phyloP scores from a whole-genome alignment of 345 rosid genomes.

The Firmiana major region DNA sequence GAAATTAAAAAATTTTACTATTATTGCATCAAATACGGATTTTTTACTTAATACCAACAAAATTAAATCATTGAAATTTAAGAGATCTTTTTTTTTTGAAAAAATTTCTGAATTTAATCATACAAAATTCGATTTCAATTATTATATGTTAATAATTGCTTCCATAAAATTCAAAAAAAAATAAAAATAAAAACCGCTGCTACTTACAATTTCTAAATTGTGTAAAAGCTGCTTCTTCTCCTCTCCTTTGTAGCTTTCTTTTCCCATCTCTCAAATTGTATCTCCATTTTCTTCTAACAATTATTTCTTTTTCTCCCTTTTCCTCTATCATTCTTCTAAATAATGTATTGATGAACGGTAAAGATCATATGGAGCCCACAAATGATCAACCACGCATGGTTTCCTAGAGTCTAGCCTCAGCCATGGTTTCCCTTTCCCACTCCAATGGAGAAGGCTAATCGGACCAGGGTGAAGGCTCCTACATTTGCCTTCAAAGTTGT shows the following conservation, averaged over 20 bases:
- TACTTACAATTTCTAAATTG: neutral
- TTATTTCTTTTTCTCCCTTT: too few relatives aligned
- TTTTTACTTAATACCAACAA: too few relatives aligned
- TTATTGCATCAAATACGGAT: too few relatives aligned
- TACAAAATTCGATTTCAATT: neutral
- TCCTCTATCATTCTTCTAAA: slow-evolving; percentile 21
- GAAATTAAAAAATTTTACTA: too few relatives aligned
- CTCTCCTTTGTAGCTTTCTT: neutral
- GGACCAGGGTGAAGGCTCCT: slow-evolving; percentile 68
- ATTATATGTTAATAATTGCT: neutral
- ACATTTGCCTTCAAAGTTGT: slow-evolving; percentile 55
- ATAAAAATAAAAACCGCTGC: neutral
- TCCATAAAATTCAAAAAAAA: neutral
- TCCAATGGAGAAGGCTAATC: slow-evolving; percentile 63
- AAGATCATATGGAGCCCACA: slow-evolving; percentile 69
- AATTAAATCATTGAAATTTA: too few relatives aligned
- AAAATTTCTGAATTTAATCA: neutral
- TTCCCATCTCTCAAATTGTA: neutral
- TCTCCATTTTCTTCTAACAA: neutral
- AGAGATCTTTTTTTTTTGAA: neutral
- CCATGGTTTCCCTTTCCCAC: slow-evolving; percentile 73
- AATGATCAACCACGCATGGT: slow-evolving; percentile 58
- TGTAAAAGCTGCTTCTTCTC: neutral
- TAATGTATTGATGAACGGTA: slow-evolving; percentile 49
- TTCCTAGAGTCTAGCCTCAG: slow-evolving; percentile 51